A percentile compares a stretch with the other conserved stretches of the same genome.
phyloP scores from a whole-genome alignment of 2,329 filamentous ascomycete species.

The Hymenoscyphus infarciens region DNA sequence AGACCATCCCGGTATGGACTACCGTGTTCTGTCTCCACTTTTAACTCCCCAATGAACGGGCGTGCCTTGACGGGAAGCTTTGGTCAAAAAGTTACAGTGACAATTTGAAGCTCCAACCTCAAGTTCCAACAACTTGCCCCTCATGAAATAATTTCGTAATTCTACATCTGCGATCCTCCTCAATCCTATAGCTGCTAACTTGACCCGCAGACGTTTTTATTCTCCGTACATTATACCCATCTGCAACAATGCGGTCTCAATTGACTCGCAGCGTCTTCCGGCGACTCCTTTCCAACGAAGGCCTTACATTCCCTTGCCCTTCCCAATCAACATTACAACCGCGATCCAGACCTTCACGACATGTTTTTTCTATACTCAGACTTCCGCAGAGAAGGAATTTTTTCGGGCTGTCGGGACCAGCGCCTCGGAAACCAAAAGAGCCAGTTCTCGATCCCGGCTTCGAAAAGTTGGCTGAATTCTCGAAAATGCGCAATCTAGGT shows the following conservation, averaged over 20 bases:
- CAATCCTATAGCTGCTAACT: neutral
- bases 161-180: neutral
- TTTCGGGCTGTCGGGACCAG: constrained; percentile 59
- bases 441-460: constrained; percentile 68
- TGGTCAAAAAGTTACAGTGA: neutral
- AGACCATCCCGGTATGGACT: too few species aligned
- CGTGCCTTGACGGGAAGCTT: too few species aligned
- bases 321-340: constrained; percentile 19
- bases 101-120: constrained; percentile 4
- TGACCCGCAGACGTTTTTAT: neutral
- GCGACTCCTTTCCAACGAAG: constrained; percentile 50
- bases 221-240: constrained; percentile 19
- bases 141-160: constrained; percentile 23
- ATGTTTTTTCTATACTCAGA: constrained; percentile 36
- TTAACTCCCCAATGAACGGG: neutral
- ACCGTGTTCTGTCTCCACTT: too few species aligned
- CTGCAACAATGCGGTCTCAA: constrained; percentile 51
- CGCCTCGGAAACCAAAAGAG: constrained; percentile 56
- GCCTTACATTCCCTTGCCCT: constrained; percentile 35
- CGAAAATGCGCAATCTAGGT: constrained; percentile 58
- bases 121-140: constrained; percentile 15
- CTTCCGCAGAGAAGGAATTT: constrained; percentile 49
- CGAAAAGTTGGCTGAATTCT: constrained; percentile 65
- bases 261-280: constrained; percentile 58
- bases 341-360: constrained; percentile 40